Percentiles rank a stretch among this genome's conserved stretches.
phyloP scores from a whole-genome alignment of 2,329 filamentous ascomycete species.

The Cytospora leucostoma region DNA sequence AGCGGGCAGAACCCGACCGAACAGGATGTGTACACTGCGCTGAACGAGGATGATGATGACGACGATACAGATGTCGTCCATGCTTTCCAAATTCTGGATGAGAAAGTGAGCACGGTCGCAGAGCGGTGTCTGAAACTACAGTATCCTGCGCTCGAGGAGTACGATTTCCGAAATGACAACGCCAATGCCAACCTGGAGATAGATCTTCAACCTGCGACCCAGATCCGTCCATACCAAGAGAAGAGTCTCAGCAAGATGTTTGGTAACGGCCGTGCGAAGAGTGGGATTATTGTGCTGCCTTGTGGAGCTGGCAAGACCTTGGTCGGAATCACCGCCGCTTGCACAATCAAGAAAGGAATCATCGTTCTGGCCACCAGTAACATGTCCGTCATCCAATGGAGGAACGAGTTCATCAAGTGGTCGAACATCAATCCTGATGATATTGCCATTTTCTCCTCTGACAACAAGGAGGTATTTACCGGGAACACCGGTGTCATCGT shows the following conservation, averaged over 20 bases:
- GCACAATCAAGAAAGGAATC: conserved; percentile 94
- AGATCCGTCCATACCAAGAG: conserved; percentile 94
- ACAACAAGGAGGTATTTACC: conserved; percentile 81
- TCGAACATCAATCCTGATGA: conserved; percentile 92
- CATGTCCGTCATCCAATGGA: conserved; percentile 98
- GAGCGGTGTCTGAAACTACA: conserved; percentile 86
- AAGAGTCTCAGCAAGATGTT: conserved; percentile 99
- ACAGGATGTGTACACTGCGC: conserved; percentile 69
- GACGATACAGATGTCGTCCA: conserved; percentile 79
- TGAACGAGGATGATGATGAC: conserved; percentile 82
- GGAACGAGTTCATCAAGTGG: conserved; percentile 96
- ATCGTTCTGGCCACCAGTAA: conserved; percentile 95
- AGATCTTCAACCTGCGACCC: conserved; percentile 83
- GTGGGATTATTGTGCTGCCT: conserved; percentile 93
- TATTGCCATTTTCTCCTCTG: conserved; percentile 92
- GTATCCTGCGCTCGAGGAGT: conserved; percentile 90
- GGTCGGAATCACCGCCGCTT: conserved; percentile 96
- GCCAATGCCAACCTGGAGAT: conserved; percentile 91
- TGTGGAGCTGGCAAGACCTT: conserved; percentile 97
- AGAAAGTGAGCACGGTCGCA: conserved; percentile 81
- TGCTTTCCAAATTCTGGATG: conserved; percentile 85
- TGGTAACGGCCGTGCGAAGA: conserved; percentile 94
- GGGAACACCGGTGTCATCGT: conserved; percentile 95
- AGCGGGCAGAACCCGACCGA: conserved; percentile 56
- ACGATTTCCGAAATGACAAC: conserved; percentile 92